phyloP scores from a whole-genome alignment of 2,329 filamentous ascomycete genomes.

The Alternaria alternata region DNA sequence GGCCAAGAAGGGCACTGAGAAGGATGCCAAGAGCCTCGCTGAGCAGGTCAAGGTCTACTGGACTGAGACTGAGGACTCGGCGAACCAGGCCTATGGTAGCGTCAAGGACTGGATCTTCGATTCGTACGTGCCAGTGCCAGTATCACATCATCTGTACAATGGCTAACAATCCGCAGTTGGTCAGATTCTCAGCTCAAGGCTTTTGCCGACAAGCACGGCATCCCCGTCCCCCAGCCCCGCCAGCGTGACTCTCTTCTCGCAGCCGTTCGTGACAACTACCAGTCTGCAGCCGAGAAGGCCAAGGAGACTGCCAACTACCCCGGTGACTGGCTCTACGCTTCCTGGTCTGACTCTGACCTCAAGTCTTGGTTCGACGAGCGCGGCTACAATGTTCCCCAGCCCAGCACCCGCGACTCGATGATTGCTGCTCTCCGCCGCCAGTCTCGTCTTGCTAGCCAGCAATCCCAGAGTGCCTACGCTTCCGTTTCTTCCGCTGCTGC shows the following conservation, averaged over 20 bases:
- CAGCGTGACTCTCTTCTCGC: constrained; percentile 83
- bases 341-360: constrained; percentile 91
- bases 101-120: constrained; percentile 94
- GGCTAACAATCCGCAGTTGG: constrained; percentile 69
- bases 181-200: constrained; percentile 91
- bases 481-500: constrained; percentile 57
- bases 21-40: constrained; percentile 73
- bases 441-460: constrained; percentile 78
- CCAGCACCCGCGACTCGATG: constrained; percentile 82
- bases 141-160: not conserved
- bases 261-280: constrained; percentile 81
- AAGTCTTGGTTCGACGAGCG: constrained; percentile 93
- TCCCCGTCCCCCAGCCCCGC: constrained; percentile 87
- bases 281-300: constrained; percentile 74
- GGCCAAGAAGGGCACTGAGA: constrained; percentile 70
- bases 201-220: constrained; percentile 87
- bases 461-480: constrained; percentile 62
- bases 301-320: constrained; percentile 87
- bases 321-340: constrained; percentile 90
- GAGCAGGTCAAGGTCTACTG: constrained; percentile 75
- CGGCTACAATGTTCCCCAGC: constrained; percentile 86
- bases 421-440: constrained; percentile 91
- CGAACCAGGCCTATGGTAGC: constrained; percentile 73
- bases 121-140: constrained; percentile 56
- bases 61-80: constrained; percentile 81